Conservation (phyloP, 1,284 basidiomycete species). For the Sanguinoderma infundibulare region DNA sequence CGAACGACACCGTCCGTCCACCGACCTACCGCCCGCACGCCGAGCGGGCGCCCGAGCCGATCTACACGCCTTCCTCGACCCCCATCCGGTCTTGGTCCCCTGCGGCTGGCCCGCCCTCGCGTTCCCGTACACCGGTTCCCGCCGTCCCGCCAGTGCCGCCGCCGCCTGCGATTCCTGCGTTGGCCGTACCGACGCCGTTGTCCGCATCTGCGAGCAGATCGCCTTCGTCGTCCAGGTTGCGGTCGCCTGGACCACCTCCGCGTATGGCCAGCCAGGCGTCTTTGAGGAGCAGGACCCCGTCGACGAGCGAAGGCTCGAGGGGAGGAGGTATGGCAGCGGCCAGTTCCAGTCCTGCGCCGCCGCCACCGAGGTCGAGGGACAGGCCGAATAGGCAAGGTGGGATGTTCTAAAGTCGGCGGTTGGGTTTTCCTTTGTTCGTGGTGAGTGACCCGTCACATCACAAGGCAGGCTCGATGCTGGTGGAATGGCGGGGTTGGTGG, state of each 20-base stretch:
- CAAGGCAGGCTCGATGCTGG: too few relatives aligned
- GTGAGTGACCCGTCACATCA: too few relatives aligned
- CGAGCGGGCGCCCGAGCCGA: constrained; percentile 32
- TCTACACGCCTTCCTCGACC: constrained; percentile 35
- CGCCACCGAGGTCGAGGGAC: constrained; percentile 68
- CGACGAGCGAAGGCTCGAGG: constrained; percentile 35
- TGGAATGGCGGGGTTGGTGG: too few relatives aligned
- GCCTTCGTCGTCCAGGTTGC: constrained; percentile 27
- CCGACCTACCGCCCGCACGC: constrained; percentile 38
- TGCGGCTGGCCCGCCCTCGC: constrained; percentile 30
- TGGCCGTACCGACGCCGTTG: constrained; percentile 21
- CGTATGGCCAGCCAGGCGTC: constrained; percentile 28
- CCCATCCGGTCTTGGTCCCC: constrained; percentile 37
- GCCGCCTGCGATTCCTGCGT: constrained; percentile 18
- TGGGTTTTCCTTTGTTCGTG: too few relatives aligned
- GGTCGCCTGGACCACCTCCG: constrained; percentile 24
- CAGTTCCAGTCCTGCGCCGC: constrained; percentile 44
- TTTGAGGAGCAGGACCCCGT: constrained; percentile 26
- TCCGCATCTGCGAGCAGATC: constrained; percentile 23
- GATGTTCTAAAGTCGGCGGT: too few relatives aligned
- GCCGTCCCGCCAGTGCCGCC: constrained; percentile 27
- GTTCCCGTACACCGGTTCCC: constrained; percentile 29
- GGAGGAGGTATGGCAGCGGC: constrained; percentile 38
- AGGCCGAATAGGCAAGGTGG: constrained; percentile 43
- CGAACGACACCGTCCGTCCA: constrained; percentile 42